Conservation (phyloP, 331 rosid genomes). For the Malus hybrid region DNA sequence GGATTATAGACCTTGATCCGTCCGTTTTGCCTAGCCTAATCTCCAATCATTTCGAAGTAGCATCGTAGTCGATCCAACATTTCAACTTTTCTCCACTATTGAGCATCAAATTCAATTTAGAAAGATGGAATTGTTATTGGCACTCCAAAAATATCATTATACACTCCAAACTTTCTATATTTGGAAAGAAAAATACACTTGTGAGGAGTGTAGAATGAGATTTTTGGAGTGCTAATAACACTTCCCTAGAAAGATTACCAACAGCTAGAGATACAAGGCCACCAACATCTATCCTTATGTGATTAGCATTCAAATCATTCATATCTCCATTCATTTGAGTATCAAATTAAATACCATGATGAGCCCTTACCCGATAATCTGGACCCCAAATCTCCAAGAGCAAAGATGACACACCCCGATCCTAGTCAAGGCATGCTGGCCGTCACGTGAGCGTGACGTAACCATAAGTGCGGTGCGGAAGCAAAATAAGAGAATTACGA, state of each 20-base stretch:
- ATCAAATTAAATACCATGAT: slow-evolving; percentile 32
- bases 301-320: slow-evolving; percentile 30
- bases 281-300: slow-evolving; percentile 33
- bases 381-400: slow-evolving; percentile 19
- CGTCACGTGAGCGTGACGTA: too few species aligned
- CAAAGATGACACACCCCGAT: slow-evolving; percentile 6
- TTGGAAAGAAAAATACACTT: too few species aligned
- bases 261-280: slow-evolving; percentile 31
- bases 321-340: slow-evolving; percentile 26
- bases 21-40: slow-evolving; percentile 40
- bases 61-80: slow-evolving; percentile 63
- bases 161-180: too few species aligned
- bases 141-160: too few species aligned
- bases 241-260: slow-evolving; percentile 23
- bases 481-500: too few species aligned
- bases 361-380: slow-evolving; percentile 19
- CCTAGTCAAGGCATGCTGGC: too few species aligned
- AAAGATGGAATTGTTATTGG: slow-evolving; percentile 1
- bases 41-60: slow-evolving; percentile 36
- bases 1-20: slow-evolving; percentile 38
- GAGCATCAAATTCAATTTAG: slow-evolving; percentile 15
- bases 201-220: too few species aligned
- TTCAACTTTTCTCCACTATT: slow-evolving; percentile 34
- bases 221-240: too few species aligned
- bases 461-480: too few species aligned